Base-by-base conservation (phyloP, 257 asterid genomes). In the Marsdenia floribunda region DNA sequence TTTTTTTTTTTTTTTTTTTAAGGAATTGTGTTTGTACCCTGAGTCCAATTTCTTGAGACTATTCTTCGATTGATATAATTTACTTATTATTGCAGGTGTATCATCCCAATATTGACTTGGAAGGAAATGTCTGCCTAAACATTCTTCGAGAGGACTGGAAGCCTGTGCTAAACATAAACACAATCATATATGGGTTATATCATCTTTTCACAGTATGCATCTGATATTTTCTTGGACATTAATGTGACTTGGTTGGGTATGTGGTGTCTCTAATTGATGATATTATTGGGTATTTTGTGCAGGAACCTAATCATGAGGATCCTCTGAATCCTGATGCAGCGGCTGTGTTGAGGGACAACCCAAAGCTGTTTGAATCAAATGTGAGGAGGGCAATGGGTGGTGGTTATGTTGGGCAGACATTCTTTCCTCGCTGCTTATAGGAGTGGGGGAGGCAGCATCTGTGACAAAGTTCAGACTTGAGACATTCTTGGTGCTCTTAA, bases 121-220 rank as follows among this genome's bases (percentile, higher is more conserved):
- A 94, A 78, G 99, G 99, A 80, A 94, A 92, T 81, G 97, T 94
- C 57, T 94, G 99, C 85, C 88, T 94, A 68, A 94, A 94, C 90
- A 94, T 94, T 87, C 99, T 94, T 71, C 92, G 99, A 29, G 99
- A 94, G 82, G 99, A 94, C 81, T 94, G 99, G 99, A 94, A 94
- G 78, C 99, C 99, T 3, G 97, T 94, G 80, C 88, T 94, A 57
- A 94, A 82, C 93, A 92, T 94, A 77, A 94, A 90, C 85, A 92
- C 97, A 19, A 85, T 94, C 35, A 89, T 94, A 37, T 94, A 92
- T 73, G 99, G 99, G 64, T 80, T 94, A 26, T 92, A 86, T 75
- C 99, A 94, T 84, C 96, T 94, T 50, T 94, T 92, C 86, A 94
- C 99, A 87, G 99, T 94, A 89, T 61, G 50, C 38, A 37, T 63